Conservation (phyloP, 768 basidiomycete genomes). For the Trametes punicea region DNA sequence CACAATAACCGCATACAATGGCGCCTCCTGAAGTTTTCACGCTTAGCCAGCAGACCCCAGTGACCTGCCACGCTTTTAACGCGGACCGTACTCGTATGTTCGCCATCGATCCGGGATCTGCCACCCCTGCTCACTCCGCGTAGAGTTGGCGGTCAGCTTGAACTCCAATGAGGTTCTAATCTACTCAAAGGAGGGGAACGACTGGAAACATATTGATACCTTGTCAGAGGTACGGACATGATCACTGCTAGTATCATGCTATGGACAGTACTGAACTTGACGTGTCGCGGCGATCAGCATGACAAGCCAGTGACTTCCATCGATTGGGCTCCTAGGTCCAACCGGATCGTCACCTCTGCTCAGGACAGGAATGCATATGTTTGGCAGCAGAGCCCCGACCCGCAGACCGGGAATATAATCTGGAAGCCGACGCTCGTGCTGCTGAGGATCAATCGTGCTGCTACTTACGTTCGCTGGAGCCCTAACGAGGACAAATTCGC, state of each 20-base stretch:
- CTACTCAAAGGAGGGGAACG: constrained; percentile 58
- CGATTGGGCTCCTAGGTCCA: constrained; percentile 96
- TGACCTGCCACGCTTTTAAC: constrained; percentile 90
- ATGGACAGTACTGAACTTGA: not conserved
- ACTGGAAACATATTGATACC: constrained; percentile 71
- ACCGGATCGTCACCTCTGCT: constrained; percentile 97
- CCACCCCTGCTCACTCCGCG: not conserved
- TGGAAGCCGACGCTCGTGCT: constrained; percentile 99
- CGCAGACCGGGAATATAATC: constrained; percentile 59
- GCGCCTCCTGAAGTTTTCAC: constrained; percentile 74
- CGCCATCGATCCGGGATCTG: not conserved
- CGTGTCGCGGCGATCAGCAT: constrained; percentile 54
- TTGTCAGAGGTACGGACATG: constrained; percentile 70
- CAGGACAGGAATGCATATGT: constrained; percentile 99
- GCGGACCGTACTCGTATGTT: constrained; percentile 80
- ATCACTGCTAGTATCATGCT: not conserved
- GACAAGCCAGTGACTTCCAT: constrained; percentile 98
- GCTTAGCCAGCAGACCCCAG: constrained; percentile 77
- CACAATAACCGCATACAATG: constrained; percentile 34
- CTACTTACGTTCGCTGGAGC: constrained; percentile 94
- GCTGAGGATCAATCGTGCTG: constrained; percentile 92
- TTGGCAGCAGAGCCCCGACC: constrained; percentile 82
- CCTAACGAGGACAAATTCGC: constrained; percentile 99
- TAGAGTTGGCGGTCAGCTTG: constrained; percentile 89
- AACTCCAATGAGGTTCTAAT: constrained; percentile 89